Evolutionary conservation across 139 green algal species (phyloP), one percentile per base, ranked within the genome.

Genomic region (Chlamydomonas eustigma): DNA sequence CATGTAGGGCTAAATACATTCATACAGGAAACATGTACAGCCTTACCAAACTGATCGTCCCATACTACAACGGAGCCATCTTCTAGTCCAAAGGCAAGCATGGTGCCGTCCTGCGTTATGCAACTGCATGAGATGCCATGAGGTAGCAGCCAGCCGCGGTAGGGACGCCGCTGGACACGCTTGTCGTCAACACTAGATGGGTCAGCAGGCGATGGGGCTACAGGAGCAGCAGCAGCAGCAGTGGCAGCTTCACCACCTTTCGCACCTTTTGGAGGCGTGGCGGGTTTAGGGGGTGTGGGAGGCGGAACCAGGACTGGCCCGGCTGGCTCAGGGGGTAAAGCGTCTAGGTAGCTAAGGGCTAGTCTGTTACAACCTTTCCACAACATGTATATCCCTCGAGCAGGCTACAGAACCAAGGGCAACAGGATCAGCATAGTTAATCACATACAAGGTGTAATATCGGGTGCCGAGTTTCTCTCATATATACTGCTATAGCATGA

Each of bases 11-110:
- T n/a, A n/a, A n/a, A n/a, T n/a, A n/a, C n/a, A n/a, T n/a, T n/a
- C n/a, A n/a, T n/a, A n/a, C n/a, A n/a, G n/a, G n/a, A n/a, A n/a
- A n/a, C n/a, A n/a, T n/a, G n/a, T n/a, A n/a, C n/a, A n/a, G n/a
- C n/a, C 58, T 64, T 71, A 78, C 75, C 75, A 70, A 80, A 78
- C n/a, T 77, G 76, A 50, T 87, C 81, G 30, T 87, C 78, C 81
- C 81, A 87, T 28, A 87, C 64, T 0, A 84, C 34, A 0, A 83
- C 76, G 22, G 31, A 79, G 44, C 81, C 81, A 39, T 84, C 75
- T 6, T 37, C 18, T 25, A 87, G 71, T 28, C 81, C 81, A 64
- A 82, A 87, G 0, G 81, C 81, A 33, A 86, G 50, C 50, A 77
- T 81, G 51, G 75, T 82, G 18, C 38, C 74, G 51, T 82, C 72